A percentile compares a stretch with the other conserved stretches of the same genome.
Evolutionary conservation across 768 basidiomycete genomes (phyloP).

Genomic region (Pluteus cervinus): DNA sequence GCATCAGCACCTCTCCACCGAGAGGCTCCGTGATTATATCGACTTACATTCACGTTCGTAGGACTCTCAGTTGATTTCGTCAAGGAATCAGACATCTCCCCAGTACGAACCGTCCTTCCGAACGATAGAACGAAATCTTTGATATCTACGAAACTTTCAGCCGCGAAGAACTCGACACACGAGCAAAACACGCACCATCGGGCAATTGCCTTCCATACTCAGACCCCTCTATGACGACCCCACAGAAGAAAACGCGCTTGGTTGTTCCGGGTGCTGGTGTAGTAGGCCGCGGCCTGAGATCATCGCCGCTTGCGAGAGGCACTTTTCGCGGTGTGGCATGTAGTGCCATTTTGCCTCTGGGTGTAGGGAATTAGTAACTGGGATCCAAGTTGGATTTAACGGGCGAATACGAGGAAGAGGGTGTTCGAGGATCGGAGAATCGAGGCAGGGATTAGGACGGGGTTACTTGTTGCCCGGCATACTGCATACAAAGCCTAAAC

Average conservation of each 20-base stretch:
- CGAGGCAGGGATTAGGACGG: no score
- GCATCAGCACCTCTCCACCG: neutral
- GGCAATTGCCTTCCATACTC: slow-evolving; percentile 63
- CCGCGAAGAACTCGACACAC: slow-evolving; percentile 7
- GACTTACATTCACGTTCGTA: slow-evolving; percentile 37
- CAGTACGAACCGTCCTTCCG: slow-evolving; percentile 56
- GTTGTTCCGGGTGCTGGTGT: slow-evolving; percentile 34
- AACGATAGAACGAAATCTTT: slow-evolving; percentile 75
- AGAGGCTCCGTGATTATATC: neutral
- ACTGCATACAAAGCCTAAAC: no score
- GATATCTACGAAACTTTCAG: slow-evolving; percentile 44
- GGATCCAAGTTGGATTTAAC: no score
- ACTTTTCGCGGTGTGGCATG: slow-evolving; percentile 71
- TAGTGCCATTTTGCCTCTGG: slow-evolving; percentile 66
- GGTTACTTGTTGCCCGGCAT: no score
- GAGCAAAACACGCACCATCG: slow-evolving; percentile 41
- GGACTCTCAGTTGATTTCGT: slow-evolving; percentile 35
- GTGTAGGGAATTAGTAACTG: no score
- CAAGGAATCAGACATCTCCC: slow-evolving; percentile 42
- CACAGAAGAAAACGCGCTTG: slow-evolving; percentile 83
- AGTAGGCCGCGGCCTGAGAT: slow-evolving; percentile 37
- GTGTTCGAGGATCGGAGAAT: no score
- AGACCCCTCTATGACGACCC: slow-evolving; percentile 83
- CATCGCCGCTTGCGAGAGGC: slow-evolving; percentile 68
- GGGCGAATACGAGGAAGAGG: no score